Conservation (phyloP, 2,329 filamentous ascomycete genomes). For the Trichoderma pleuroti region DNA sequence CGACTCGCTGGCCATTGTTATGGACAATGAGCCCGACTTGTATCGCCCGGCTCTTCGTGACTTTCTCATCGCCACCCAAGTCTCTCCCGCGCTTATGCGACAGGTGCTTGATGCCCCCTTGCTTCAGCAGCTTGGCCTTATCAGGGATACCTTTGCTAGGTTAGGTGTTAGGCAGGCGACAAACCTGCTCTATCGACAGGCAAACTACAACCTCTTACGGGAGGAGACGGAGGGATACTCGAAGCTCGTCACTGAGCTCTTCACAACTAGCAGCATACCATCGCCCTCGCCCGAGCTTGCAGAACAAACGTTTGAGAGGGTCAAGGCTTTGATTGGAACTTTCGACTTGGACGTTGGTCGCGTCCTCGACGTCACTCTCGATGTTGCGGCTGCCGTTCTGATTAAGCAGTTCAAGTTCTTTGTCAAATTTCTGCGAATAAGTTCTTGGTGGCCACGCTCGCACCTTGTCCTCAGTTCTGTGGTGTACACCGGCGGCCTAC, state of each 20-base stretch:
- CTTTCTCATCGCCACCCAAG: constrained; percentile 68
- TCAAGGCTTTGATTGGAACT: constrained; percentile 92
- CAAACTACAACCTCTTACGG: constrained; percentile 91
- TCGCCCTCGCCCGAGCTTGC: constrained; percentile 73
- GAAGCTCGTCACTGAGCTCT: constrained; percentile 92
- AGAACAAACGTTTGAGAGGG: constrained; percentile 80
- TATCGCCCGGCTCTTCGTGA: constrained; percentile 54
- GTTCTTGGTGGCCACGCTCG: constrained; percentile 92
- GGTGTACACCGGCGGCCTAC: constrained; percentile 63
- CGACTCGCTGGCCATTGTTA: constrained; percentile 75
- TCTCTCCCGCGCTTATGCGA: constrained; percentile 71
- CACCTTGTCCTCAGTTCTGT: constrained; percentile 40
- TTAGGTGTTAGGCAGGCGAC: constrained; percentile 87
- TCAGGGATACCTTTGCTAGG: constrained; percentile 78
- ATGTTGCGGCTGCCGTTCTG: constrained; percentile 89
- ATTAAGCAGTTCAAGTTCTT: constrained; percentile 94
- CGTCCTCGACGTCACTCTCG: constrained; percentile 88
- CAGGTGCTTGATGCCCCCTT: constrained; percentile 76
- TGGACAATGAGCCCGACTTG: constrained; percentile 61
- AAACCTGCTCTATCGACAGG: constrained; percentile 88
- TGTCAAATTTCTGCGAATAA: constrained; percentile 83
- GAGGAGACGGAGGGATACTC: constrained; percentile 97
- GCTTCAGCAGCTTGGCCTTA: constrained; percentile 72
- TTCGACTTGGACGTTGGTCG: constrained; percentile 96
- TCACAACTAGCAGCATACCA: constrained; percentile 75